A percentile compares a stretch with the other conserved stretches of the same genome.
Evolutionary conservation across 2,329 filamentous ascomycete species (phyloP).

Genomic region (Davidsoniella neocaledoniae): DNA sequence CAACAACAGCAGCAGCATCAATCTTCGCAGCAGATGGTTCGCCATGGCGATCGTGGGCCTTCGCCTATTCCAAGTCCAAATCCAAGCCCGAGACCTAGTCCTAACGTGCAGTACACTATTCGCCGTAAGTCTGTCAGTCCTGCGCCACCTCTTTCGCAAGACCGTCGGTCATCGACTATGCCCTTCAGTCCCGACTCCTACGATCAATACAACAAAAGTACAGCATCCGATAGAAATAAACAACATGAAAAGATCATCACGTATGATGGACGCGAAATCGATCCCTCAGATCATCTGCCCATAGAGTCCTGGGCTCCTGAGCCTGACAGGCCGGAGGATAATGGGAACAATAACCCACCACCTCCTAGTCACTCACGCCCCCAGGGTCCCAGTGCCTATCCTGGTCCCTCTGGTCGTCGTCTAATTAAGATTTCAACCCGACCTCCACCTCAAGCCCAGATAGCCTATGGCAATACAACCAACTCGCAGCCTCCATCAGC

Average conservation of each 20-base stretch:
- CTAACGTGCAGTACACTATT: slow-evolving; percentile 35
- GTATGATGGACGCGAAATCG: slow-evolving; percentile 58
- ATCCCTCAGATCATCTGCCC: slow-evolving; percentile 66
- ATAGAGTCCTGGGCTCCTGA: slow-evolving; percentile 65
- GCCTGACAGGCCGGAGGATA: slow-evolving; percentile 34
- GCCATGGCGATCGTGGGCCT: slow-evolving; percentile 5
- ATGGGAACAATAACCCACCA: slow-evolving; percentile 18
- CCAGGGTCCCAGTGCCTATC: slow-evolving; percentile 29
- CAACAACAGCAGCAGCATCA: background rate
- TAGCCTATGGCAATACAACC: slow-evolving; percentile 16
- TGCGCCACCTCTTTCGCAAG: slow-evolving; percentile 34
- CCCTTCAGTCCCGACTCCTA: slow-evolving; percentile 66
- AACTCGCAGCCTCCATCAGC: slow-evolving; percentile 17
- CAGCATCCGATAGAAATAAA: slow-evolving; percentile 22
- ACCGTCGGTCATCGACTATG: slow-evolving; percentile 39
- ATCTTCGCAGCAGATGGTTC: slow-evolving; percentile 6
- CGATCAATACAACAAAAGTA: slow-evolving; percentile 49
- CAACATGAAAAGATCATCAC: slow-evolving; percentile 53
- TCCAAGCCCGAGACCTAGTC: slow-evolving; percentile 19
- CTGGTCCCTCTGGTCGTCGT: slow-evolving; percentile 22
- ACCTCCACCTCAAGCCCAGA: slow-evolving; percentile 24
- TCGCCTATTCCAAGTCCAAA: slow-evolving; percentile 12
- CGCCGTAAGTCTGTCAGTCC: slow-evolving; percentile 61
- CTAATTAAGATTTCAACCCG: slow-evolving; percentile 33
- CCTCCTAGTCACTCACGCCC: slow-evolving; percentile 28